phyloP scores from a whole-genome alignment of 768 basidiomycete genomes.

The Neoboletus brunneissimus region DNA sequence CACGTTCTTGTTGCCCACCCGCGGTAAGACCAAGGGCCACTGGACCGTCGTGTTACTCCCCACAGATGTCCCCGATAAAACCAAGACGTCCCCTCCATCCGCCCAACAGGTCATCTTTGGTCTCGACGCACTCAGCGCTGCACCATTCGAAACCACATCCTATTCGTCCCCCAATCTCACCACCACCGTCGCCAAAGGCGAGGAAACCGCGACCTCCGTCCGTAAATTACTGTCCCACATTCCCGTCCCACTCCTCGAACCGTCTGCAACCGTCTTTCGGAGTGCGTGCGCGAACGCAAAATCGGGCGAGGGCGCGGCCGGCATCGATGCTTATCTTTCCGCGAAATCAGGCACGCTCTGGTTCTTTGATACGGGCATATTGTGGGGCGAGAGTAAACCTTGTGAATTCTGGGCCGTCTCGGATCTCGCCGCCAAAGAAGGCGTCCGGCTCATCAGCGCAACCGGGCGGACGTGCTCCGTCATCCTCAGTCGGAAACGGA shows the following conservation, averaged over 20 bases:
- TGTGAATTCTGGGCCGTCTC: constrained; percentile 73
- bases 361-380: constrained; percentile 65
- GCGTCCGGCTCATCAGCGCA: constrained; percentile 54
- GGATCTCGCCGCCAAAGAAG: constrained; percentile 54
- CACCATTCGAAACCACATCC: constrained; percentile 44
- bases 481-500: constrained; percentile 44
- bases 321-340: constrained; percentile 66
- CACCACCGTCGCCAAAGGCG: constrained; percentile 46
- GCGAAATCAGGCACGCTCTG: constrained; percentile 70
- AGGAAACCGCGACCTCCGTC: constrained; percentile 48
- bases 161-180: constrained; percentile 33
- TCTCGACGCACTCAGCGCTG: constrained; percentile 53
- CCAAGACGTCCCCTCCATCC: constrained; percentile 35
- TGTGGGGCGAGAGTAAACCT: constrained; percentile 75
- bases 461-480: constrained; percentile 69
- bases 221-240: constrained; percentile 53
- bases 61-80: constrained; percentile 49
- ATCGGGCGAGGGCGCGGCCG: constrained; percentile 47
- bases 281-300: constrained; percentile 44
- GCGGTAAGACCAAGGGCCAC: constrained; percentile 67
- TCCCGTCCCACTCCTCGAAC: constrained; percentile 42
- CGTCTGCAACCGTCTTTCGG: constrained; percentile 51
- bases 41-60: constrained; percentile 70
- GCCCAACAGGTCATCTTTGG: constrained; percentile 67
- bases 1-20: constrained; percentile 70